phyloP scores from a whole-genome alignment of 352 stramenopile species.

The Globisporangium ultimum region DNA sequence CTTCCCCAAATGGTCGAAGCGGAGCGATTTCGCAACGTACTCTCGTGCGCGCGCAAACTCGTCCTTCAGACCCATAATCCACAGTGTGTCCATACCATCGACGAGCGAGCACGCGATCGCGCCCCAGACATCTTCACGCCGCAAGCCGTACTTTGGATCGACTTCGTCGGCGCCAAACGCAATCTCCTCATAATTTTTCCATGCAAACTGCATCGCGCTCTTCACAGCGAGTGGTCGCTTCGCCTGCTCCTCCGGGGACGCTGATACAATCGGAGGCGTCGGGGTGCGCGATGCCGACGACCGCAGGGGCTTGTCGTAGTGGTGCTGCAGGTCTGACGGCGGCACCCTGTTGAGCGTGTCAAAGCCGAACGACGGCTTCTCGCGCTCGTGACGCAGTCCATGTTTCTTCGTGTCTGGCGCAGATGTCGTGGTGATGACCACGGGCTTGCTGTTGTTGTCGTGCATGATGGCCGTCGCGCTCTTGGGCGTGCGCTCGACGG shows the following conservation, averaged over 20 bases:
- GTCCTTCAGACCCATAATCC: constrained; percentile 93
- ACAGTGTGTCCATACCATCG: constrained; percentile 96
- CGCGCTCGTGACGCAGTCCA: background rate
- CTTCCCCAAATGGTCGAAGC: constrained; percentile 76
- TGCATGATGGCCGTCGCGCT: constrained; percentile 10
- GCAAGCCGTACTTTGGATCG: constrained; percentile 61
- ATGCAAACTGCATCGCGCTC: constrained; percentile 72
- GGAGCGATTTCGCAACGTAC: constrained; percentile 78
- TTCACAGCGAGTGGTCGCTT: constrained; percentile 40
- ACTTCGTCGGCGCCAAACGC: constrained; percentile 97
- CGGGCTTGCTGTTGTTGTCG: constrained; percentile 3
- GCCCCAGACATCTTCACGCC: constrained; percentile 85
- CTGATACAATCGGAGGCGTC: background rate
- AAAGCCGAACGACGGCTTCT: constrained; percentile 10
- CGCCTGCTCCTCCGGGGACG: constrained; percentile 26
- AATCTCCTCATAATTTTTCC: constrained; percentile 90
- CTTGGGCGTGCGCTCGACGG: constrained; percentile 1
- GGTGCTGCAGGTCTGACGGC: background rate
- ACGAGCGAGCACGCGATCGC: constrained; percentile 91
- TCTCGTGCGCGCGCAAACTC: constrained; percentile 90
- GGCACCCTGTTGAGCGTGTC: background rate
- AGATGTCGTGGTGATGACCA: background rate
- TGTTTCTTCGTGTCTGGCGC: constrained; percentile 1
- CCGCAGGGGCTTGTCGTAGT: constrained; percentile 7
- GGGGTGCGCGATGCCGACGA: constrained; percentile 13